Evolutionary conservation across 208 protist species (phyloP), one percentile per base, ranked within the genome.

Genomic region (Histomonas meleagridis): DNA sequence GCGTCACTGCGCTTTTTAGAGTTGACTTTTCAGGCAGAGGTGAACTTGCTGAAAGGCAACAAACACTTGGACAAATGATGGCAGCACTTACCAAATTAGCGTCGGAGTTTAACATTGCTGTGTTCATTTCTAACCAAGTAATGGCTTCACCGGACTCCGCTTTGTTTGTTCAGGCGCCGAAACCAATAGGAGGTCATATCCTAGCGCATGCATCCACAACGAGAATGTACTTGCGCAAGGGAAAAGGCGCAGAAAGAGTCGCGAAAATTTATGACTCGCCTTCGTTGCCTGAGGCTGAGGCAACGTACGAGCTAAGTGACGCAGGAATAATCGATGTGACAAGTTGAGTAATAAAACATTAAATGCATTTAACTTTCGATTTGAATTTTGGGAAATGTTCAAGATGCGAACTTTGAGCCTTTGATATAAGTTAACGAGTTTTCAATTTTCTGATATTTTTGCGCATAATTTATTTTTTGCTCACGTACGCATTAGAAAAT

Each of bases 231-330:
- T 60, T 97, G 23, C 95, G 97, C 76, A 99, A 99, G 92, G 98
- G 98, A 43, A 95, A 97, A 35, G 98, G 97, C 16, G 97, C 99
- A 81, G 96, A 97, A 92, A 95, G 98, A 57, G 95, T 99, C 46
- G 97, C 96, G 92, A 98, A 99, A 92, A 97, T 99, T 65, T 98
- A 98, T 92, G 97, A 99, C 94, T 98, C 96, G 90, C 98, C 98
- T 7, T 96, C 93, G 40, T 93, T 99, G n/a, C 97, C 98, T 4
- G 98, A 99, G 94, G 93, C 95, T 48, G 97, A 99, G 94, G 97
- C 96, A 92, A 95, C 90, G 16, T 96, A 97, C 94, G 94, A 95
- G 90, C 98, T 99, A 70, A 95, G 96, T 28, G 96, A 97, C 46
- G 96, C 96, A 55, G 98, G 98, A 62, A 98, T 99, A 90, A 94